A percentile compares a stretch with the other conserved stretches of the same genome.
Evolutionary conservation across 192 early-diverging fungal genomes (phyloP).

Genomic region (Haplosporangium gracile): DNA sequence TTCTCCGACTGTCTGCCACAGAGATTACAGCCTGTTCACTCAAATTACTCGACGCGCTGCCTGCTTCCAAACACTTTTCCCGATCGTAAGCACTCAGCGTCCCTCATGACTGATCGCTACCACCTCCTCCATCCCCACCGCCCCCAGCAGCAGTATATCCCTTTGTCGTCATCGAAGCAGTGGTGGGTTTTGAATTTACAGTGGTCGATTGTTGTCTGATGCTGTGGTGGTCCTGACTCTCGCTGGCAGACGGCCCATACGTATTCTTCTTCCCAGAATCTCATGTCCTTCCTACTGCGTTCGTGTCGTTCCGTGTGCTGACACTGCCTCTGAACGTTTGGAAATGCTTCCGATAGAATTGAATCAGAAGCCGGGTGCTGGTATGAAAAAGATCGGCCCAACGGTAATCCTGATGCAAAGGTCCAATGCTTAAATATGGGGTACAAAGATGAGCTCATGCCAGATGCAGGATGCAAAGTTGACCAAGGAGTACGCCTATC

Average conservation of each 20-base stretch:
- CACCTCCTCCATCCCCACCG: background rate
- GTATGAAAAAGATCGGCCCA: conserved; percentile 38
- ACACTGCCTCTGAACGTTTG: conserved; percentile 16
- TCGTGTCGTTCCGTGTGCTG: background rate
- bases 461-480: background rate
- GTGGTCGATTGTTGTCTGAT: background rate
- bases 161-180: background rate
- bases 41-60: background rate
- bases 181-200: background rate
- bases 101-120: background rate
- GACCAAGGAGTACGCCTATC: background rate
- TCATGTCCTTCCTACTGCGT: background rate
- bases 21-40: conserved; percentile 14
- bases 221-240: background rate
- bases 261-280: background rate
- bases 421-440: conserved; percentile 25
- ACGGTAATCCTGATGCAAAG: conserved; percentile 31
- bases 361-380: conserved; percentile 19
- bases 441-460: conserved; percentile 7
- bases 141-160: background rate
- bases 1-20: conserved; percentile 24
- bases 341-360: conserved; percentile 33
- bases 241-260: background rate
- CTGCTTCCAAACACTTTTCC: background rate
- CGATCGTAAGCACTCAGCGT: background rate